Conservation (phyloP, 257 asterid species). For the Scutellaria baicalensis region DNA sequence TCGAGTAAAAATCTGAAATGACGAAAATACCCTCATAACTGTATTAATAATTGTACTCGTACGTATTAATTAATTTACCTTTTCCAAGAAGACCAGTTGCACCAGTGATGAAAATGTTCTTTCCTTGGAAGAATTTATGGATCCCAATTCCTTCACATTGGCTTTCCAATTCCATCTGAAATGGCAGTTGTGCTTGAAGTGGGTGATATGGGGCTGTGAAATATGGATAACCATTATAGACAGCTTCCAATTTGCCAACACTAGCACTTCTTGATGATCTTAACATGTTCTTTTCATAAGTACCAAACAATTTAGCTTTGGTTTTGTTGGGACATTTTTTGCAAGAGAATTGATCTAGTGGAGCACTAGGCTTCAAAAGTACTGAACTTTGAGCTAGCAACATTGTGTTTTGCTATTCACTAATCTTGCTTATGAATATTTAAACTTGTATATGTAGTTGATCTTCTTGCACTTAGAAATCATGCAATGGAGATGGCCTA, state of each 20-base stretch:
- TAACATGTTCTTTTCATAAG: not conserved
- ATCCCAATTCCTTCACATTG: conserved; percentile 42
- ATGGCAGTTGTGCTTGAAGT: conserved; percentile 10
- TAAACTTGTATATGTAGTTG: too few relatives aligned
- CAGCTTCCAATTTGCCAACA: not conserved
- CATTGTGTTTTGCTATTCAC: not conserved
- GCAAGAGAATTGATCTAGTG: not conserved
- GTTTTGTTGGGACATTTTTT: not conserved
- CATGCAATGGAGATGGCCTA: too few relatives aligned
- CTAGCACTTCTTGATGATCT: not conserved
- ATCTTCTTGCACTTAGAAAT: too few relatives aligned
- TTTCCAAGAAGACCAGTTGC: conserved; percentile 65
- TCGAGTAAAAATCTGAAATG: too few relatives aligned
- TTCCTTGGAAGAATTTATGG: conserved; percentile 33
- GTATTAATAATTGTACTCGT: too few relatives aligned
- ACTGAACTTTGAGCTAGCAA: not conserved
- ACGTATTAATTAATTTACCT: conserved; percentile 23
- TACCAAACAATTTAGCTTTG: not conserved
- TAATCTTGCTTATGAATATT: too few relatives aligned
- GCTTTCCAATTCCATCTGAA: not conserved
- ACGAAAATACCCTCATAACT: too few relatives aligned
- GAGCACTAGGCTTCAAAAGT: not conserved
- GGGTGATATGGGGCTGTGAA: conserved; percentile 24
- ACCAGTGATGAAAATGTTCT: conserved; percentile 49
- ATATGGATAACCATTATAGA: not conserved